These are phyloP conservation scores for Rhizophora mangle DNA, from an alignment of 345 rosid genomes.

Conservation along the genomic window DNA sequence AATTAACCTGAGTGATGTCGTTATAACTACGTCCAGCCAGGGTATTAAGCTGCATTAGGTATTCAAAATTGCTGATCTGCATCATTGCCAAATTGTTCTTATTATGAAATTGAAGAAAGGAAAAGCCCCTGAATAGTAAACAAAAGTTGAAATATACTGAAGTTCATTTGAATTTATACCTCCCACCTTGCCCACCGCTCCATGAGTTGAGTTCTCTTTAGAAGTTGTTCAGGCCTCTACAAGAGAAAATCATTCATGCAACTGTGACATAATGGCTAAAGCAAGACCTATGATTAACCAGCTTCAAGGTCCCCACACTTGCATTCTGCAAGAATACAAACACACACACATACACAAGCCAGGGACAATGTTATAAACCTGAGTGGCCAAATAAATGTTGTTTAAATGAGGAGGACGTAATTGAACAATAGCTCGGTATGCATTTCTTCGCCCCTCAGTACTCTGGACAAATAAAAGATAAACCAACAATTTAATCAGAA, in stretches of 20 bases:
- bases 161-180: slow-evolving; percentile 47
- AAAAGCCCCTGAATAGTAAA: slow-evolving; percentile 2
- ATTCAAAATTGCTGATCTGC: slow-evolving; percentile 99
- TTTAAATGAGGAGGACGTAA: slow-evolving; percentile 81
- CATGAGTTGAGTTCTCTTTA: slow-evolving; percentile 90
- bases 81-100: slow-evolving; percentile 21
- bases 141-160: slow-evolving; percentile 9
- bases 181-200: slow-evolving; percentile 99
- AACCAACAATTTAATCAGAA: slow-evolving; percentile 9
- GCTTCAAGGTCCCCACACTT: neutral
- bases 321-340: neutral
- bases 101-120: slow-evolving; percentile 13
- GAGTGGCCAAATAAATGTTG: slow-evolving; percentile 90
- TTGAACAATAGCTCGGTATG: slow-evolving; percentile 92
- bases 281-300: neutral
- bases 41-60: slow-evolving; percentile 91
- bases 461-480: slow-evolving; percentile 38
- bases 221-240: slow-evolving; percentile 95
- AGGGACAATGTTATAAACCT: slow-evolving; percentile 48
- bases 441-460: slow-evolving; percentile 82
- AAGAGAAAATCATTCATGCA: slow-evolving; percentile 12
- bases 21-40: slow-evolving; percentile 98
- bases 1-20: slow-evolving; percentile 92
- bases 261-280: neutral
- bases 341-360: neutral